phyloP scores from a whole-genome alignment of 768 basidiomycete species.

The Punctularia strigosozonata region DNA sequence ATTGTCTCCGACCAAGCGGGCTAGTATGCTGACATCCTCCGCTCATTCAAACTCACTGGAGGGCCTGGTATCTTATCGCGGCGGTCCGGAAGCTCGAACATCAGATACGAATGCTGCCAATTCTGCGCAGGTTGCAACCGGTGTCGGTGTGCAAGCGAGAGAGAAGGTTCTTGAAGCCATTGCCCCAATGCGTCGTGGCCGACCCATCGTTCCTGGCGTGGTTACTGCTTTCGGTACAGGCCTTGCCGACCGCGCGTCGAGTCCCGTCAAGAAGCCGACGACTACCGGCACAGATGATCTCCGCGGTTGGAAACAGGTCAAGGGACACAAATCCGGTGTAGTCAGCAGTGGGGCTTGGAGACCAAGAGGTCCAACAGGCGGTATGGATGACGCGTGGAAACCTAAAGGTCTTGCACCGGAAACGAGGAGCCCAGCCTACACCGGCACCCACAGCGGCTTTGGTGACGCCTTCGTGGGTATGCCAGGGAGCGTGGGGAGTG shows the following conservation, averaged over 20 bases:
- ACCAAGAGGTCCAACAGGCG: not conserved
- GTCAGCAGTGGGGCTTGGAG: conserved; percentile 7
- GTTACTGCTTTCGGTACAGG: not conserved
- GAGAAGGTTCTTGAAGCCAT: conserved; percentile 74
- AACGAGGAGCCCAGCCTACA: too few relatives aligned
- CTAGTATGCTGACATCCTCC: conserved; percentile 7
- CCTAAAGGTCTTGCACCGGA: too few relatives aligned
- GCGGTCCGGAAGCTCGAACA: conserved; percentile 6
- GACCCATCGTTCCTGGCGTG: conserved; percentile 33
- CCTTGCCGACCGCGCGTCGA: too few relatives aligned
- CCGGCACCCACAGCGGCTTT: conserved; percentile 27
- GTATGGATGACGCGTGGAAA: conserved; percentile 19
- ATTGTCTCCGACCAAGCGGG: conserved; percentile 29
- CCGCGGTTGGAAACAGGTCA: conserved; percentile 30
- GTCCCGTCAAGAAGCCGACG: too few relatives aligned
- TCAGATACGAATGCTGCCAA: conserved; percentile 15
- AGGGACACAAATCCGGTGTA: conserved; percentile 17
- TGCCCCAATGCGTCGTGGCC: conserved; percentile 65
- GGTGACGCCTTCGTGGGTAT: conserved; percentile 44
- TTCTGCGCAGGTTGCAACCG: conserved; percentile 20
- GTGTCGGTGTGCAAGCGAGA: conserved; percentile 54
- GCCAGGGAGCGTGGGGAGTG: too few relatives aligned
- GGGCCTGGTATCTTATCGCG: conserved; percentile 26
- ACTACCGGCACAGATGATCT: conserved; percentile 31
- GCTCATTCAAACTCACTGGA: conserved; percentile 20